Percentiles rank a stretch among this genome's conserved stretches.
Conservation (phyloP, 164 flowering plant genomes). For the Euptelea pleiosperma region DNA sequence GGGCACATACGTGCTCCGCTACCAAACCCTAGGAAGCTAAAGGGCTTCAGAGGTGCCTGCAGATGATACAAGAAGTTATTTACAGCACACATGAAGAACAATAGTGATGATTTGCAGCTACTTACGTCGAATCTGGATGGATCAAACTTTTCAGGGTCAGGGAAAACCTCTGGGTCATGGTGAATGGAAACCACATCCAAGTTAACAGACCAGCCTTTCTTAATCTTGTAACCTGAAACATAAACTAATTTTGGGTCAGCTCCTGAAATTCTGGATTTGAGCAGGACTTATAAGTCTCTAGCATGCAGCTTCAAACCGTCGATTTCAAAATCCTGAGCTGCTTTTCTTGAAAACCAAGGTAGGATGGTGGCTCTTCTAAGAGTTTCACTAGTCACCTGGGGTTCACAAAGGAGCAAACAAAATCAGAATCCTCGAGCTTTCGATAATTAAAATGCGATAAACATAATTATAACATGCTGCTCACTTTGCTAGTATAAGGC, state of each 20-base stretch:
- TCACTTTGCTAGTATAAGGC: slow-evolving; percentile 65
- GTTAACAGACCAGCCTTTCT: slow-evolving; percentile 70
- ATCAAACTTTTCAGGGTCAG: slow-evolving; percentile 48
- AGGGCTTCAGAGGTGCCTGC: slow-evolving; percentile 52
- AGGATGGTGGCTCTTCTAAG: slow-evolving; percentile 58
- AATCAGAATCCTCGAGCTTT: not conserved
- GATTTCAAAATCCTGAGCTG: slow-evolving; percentile 62
- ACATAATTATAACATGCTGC: not conserved
- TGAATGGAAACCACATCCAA: slow-evolving; percentile 68
- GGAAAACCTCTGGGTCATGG: slow-evolving; percentile 50
- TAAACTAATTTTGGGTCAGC: not conserved
- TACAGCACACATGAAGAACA: not conserved
- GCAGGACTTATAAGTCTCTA: not conserved
- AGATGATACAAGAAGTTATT: slow-evolving; percentile 6
- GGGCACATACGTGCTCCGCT: slow-evolving; percentile 68
- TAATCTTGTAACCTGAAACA: slow-evolving; percentile 45
- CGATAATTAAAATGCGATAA: not conserved
- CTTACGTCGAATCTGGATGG: slow-evolving; percentile 66
- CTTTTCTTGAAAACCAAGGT: slow-evolving; percentile 73
- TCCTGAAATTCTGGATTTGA: not conserved
- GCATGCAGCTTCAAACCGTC: slow-evolving; percentile 32
- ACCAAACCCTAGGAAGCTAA: slow-evolving; percentile 64
- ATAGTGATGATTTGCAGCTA: not conserved
- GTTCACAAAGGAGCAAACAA: not conserved
- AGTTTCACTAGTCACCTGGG: slow-evolving; percentile 60